phyloP scores from a whole-genome alignment of 164 flowering plant species.

The Vitis cinerea region DNA sequence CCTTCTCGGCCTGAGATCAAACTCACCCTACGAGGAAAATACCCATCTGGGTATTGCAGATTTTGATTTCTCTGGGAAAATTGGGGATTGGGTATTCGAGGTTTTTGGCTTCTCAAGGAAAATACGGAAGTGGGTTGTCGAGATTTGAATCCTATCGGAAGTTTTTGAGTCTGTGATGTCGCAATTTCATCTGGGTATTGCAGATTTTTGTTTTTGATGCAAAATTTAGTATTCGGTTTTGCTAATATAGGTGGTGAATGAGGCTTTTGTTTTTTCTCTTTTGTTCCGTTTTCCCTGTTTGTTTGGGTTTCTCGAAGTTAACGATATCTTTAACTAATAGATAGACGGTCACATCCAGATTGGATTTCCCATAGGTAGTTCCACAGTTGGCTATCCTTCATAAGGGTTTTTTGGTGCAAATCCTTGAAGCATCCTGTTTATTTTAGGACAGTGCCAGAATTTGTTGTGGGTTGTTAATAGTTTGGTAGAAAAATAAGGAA shows the following conservation, averaged over 20 bases:
- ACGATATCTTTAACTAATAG: slow-evolving; percentile 19
- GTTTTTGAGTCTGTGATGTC: background rate
- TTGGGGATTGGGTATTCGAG: background rate
- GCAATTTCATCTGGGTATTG: slow-evolving; percentile 7
- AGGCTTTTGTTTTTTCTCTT: slow-evolving; percentile 3
- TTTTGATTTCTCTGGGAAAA: background rate
- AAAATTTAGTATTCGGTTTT: slow-evolving; percentile 7
- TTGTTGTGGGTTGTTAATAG: slow-evolving; percentile 10
- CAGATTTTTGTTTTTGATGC: slow-evolving; percentile 10
- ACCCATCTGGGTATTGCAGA: slow-evolving; percentile 16
- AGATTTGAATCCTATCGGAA: slow-evolving; percentile 1
- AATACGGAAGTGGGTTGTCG: background rate
- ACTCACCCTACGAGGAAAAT: background rate
- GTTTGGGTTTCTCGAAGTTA: slow-evolving; percentile 19
- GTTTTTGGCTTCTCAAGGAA: slow-evolving; percentile 1
- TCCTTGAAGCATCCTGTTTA: too few species aligned
- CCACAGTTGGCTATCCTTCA: slow-evolving; percentile 18
- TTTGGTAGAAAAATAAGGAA: slow-evolving; percentile 5
- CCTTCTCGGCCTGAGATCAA: background rate
- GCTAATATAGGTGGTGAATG: background rate
- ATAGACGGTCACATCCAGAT: background rate
- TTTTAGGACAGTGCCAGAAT: background rate
- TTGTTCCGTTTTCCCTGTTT: slow-evolving; percentile 4
- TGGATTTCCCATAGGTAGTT: slow-evolving; percentile 11
- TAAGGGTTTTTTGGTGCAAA: slow-evolving; percentile 9